Base-by-base conservation (phyloP, 805 yeast genomes). In the Wickerhamomyces silvicola region DNA sequence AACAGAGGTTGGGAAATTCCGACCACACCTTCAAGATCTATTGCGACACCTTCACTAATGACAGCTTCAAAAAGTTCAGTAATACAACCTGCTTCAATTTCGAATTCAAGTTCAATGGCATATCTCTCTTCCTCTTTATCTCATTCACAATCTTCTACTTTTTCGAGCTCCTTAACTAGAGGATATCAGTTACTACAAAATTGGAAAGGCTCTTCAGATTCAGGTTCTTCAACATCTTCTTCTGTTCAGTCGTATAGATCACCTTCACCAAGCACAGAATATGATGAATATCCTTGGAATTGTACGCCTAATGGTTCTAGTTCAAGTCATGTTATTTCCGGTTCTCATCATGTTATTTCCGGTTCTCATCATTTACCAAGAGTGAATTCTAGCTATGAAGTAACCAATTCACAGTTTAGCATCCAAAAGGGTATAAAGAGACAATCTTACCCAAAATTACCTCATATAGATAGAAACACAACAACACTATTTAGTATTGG, bases 1-100 rank as follows among this genome's bases (percentile, higher is more conserved):
- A 43, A 41, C 15, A 47, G 42, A 18, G 68, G 67, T 1, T 64
- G 68, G 68, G 66, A 62, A 29, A 63, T 64, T 4, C 68, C 69
- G 1, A 46, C 37, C 23, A 50, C 39, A 31, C 54, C 43, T 24
- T 50, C 41, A 30, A 50, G 35, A 35, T 54, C 36, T 24, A 41
- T 35, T 36, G 54, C 44, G 2, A 46, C 54, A 2, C 48, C 60
- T 1, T 54, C 58, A 2, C 27, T 54, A 1, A 55, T 59, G 12
- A 55, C 63, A 1, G 53, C 54, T 22, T 57, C 50, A 16, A 38
- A 38, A 45, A 16, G 33, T 31, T 24, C 52, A 50, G 60, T 52
- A 9, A 56, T 48, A 27, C 65, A 48, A 33, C 54, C 61, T 19
- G 47, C 60, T 2, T 52, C 66, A 4, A 34, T 58, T 23, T 59